phyloP scores from a whole-genome alignment of 441 rosid genomes.

The Iberis amara region DNA sequence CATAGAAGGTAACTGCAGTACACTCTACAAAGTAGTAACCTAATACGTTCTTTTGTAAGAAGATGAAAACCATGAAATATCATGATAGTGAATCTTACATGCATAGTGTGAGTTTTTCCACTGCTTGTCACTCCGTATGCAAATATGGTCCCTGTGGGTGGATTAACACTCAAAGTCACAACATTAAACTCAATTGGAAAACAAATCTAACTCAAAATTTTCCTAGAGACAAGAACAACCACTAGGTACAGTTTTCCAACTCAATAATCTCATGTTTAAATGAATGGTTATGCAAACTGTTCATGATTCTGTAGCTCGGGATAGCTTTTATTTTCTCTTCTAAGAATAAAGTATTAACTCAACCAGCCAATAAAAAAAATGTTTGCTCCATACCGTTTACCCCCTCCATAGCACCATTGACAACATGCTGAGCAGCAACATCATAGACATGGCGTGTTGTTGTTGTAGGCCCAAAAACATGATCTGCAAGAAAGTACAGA shows the following conservation, averaged over 20 bases:
- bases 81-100: slow-evolving; percentile 51
- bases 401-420: slow-evolving; percentile 91
- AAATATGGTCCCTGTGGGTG: slow-evolving; percentile 77
- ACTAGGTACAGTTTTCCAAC: slow-evolving; percentile 5
- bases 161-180: slow-evolving; percentile 28
- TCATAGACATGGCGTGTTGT: slow-evolving; percentile 96
- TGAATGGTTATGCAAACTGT: slow-evolving; percentile 4
- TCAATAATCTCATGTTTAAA: slow-evolving; percentile 17
- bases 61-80: slow-evolving; percentile 3
- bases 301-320: slow-evolving; percentile 1
- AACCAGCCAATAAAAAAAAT: neutral
- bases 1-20: neutral
- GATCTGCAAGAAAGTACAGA: slow-evolving; percentile 48
- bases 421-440: slow-evolving; percentile 92
- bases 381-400: slow-evolving; percentile 51
- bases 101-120: slow-evolving; percentile 99
- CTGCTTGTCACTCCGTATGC: slow-evolving; percentile 99
- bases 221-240: slow-evolving; percentile 9
- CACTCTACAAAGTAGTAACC: neutral
- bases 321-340: neutral
- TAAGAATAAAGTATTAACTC: neutral
- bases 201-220: neutral
- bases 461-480: slow-evolving; percentile 94
- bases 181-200: slow-evolving; percentile 7
- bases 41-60: neutral